Evolutionary conservation across 2,329 filamentous ascomycete genomes (phyloP).

Genomic region (Cytospora chrysosperma): DNA sequence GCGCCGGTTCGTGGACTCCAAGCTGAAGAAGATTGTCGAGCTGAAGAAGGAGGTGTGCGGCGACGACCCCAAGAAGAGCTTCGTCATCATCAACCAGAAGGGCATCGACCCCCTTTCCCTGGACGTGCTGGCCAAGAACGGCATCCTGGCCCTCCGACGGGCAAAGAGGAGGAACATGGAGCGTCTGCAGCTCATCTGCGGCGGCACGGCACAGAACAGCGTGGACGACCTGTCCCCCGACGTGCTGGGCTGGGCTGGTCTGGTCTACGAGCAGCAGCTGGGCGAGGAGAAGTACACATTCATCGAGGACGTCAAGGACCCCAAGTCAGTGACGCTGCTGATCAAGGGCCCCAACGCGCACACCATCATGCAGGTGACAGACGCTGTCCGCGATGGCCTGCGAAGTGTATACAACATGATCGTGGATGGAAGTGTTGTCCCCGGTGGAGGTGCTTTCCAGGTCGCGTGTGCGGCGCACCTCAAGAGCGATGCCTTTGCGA

Average conservation of each 20-base stretch:
- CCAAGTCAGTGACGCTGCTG: slow-evolving; percentile 94
- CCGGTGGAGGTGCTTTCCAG: slow-evolving; percentile 93
- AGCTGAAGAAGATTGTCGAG: slow-evolving; percentile 95
- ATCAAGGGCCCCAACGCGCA: slow-evolving; percentile 98
- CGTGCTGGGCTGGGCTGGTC: slow-evolving; percentile 89
- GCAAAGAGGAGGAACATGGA: slow-evolving; percentile 99
- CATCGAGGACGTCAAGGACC: slow-evolving; percentile 96
- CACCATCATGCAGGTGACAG: slow-evolving; percentile 94
- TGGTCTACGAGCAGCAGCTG: slow-evolving; percentile 95
- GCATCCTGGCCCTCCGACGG: slow-evolving; percentile 88
- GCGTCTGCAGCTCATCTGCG: slow-evolving; percentile 90
- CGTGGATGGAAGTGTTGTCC: slow-evolving; percentile 94
- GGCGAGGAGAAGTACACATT: slow-evolving; percentile 99
- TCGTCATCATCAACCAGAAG: slow-evolving; percentile 99
- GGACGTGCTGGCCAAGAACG: slow-evolving; percentile 96
- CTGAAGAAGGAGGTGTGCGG: slow-evolving; percentile 98
- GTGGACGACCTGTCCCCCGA: slow-evolving; percentile 89
- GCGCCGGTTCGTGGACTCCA: slow-evolving; percentile 91
- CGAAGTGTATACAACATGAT: slow-evolving; percentile 99
- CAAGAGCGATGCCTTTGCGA: slow-evolving; percentile 80
- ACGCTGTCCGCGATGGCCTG: slow-evolving; percentile 91
- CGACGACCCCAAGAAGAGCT: slow-evolving; percentile 87
- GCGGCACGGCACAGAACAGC: slow-evolving; percentile 89
- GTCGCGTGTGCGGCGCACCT: slow-evolving; percentile 87
- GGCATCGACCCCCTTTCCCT: slow-evolving; percentile 95